A percentile compares a stretch with the other conserved stretches of the same genome.
Conservation (phyloP, 257 asterid genomes). For the Solanum chiquidenum region DNA sequence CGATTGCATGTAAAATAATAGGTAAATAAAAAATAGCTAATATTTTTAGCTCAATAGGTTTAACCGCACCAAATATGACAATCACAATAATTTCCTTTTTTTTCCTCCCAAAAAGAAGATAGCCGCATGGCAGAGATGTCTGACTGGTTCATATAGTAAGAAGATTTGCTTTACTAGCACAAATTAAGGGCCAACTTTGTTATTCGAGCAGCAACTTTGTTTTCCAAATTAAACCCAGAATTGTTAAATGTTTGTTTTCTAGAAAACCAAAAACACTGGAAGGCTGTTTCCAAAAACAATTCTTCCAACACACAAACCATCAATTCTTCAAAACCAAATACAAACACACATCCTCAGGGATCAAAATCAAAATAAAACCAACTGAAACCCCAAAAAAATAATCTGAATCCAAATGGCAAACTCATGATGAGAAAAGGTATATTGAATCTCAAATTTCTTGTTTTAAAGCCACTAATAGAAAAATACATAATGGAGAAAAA, state of each 20-base stretch:
- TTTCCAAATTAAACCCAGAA: neutral
- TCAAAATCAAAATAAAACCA: neutral
- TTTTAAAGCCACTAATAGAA: neutral
- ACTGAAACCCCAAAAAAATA: neutral
- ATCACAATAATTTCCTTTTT: neutral
- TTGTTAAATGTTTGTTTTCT: neutral
- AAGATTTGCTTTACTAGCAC: neutral
- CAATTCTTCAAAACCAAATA: neutral
- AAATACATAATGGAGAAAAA: neutral
- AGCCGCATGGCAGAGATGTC: neutral
- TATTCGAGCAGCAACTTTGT: neutral
- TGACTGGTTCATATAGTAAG: neutral
- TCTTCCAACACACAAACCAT: neutral
- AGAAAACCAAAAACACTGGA: neutral
- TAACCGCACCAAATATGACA: neutral
- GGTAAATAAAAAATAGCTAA: neutral
- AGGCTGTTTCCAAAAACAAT: neutral
- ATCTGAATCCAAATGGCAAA: neutral
- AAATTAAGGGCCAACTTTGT: neutral
- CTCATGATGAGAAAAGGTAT: neutral
- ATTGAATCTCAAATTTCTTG: neutral
- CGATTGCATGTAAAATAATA: neutral
- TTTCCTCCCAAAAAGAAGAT: neutral
- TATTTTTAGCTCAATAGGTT: neutral
- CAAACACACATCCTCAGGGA: neutral